Evolutionary conservation across 441 rosid genomes (phyloP).

Genomic region (Aleurites moluccanus): DNA sequence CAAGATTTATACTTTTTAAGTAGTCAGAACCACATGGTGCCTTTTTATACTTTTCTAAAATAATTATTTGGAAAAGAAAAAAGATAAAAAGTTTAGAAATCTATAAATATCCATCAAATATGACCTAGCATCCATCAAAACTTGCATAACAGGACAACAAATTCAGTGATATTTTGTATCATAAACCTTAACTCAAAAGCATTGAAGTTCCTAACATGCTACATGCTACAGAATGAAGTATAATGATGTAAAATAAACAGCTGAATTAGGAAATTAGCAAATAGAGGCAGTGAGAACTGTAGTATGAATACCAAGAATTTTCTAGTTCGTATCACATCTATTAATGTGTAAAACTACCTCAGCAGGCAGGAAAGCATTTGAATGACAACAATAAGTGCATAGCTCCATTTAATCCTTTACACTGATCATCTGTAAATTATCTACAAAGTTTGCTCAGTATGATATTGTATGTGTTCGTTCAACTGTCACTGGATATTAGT

Average conservation of each 20-base stretch:
- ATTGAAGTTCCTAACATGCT: background rate
- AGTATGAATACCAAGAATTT: background rate
- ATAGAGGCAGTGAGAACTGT: background rate
- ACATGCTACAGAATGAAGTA: background rate
- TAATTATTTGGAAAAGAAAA: too few species aligned
- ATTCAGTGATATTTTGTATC: too few species aligned
- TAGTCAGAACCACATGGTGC: too few species aligned
- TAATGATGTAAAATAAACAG: background rate
- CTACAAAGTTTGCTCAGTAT: conserved; percentile 22
- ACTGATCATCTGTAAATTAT: conserved; percentile 24
- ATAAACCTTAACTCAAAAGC: background rate
- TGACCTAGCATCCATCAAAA: too few species aligned
- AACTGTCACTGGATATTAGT: conserved; percentile 20
- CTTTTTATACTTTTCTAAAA: too few species aligned
- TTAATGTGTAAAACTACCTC: background rate
- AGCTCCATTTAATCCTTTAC: background rate
- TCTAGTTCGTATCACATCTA: conserved; percentile 1
- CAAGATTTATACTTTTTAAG: too few species aligned
- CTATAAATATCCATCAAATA: too few species aligned
- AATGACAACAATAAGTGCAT: conserved; percentile 7
- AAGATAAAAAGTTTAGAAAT: too few species aligned
- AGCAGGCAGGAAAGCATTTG: background rate
- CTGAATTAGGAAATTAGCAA: background rate
- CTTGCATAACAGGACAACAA: too few species aligned
- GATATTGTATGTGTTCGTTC: background rate